Evolutionary conservation across 1,284 basidiomycete genomes (phyloP).

Genomic region (Cutaneotrichosporon dermatis): DNA sequence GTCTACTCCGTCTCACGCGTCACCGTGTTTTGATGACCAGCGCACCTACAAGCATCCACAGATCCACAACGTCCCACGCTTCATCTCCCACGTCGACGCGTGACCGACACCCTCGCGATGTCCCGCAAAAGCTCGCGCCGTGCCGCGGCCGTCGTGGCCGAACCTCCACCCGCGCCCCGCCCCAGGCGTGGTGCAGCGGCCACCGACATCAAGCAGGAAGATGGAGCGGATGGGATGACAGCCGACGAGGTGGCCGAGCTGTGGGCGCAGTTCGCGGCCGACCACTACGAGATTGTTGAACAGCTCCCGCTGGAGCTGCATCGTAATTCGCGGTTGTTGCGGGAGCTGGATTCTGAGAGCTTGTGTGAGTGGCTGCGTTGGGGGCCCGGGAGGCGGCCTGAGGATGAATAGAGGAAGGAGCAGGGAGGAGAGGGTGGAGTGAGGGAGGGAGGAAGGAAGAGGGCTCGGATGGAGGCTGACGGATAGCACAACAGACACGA

Average conservation of each 20-base stretch:
- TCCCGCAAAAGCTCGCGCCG: constrained; percentile 2
- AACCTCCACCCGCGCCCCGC: neutral
- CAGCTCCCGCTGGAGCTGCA: constrained; percentile 80
- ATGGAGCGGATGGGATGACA: constrained; percentile 13
- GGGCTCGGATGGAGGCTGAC: too few species aligned
- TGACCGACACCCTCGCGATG: neutral
- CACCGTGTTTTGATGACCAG: neutral
- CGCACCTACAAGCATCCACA: too few species aligned
- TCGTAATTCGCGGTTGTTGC: constrained; percentile 69
- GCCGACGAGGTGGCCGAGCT: constrained; percentile 51
- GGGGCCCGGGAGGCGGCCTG: too few species aligned
- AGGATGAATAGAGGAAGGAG: too few species aligned
- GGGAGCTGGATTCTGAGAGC: constrained; percentile 75
- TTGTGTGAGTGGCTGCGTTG: constrained; percentile 52
- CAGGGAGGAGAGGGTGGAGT: too few species aligned
- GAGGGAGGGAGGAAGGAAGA: too few species aligned
- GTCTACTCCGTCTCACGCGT: neutral
- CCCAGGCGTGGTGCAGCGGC: neutral
- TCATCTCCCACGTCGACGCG: too few species aligned
- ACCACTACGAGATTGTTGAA: constrained; percentile 77
- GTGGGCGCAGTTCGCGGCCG: constrained; percentile 72
- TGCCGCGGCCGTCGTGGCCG: neutral
- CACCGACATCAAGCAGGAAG: neutral
- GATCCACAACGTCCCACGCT: too few species aligned
- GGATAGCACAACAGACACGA: constrained; percentile 35